Evolutionary conservation across 1,284 basidiomycete species (phyloP).

Genomic region (Cryptococcus deneoformans): DNA sequence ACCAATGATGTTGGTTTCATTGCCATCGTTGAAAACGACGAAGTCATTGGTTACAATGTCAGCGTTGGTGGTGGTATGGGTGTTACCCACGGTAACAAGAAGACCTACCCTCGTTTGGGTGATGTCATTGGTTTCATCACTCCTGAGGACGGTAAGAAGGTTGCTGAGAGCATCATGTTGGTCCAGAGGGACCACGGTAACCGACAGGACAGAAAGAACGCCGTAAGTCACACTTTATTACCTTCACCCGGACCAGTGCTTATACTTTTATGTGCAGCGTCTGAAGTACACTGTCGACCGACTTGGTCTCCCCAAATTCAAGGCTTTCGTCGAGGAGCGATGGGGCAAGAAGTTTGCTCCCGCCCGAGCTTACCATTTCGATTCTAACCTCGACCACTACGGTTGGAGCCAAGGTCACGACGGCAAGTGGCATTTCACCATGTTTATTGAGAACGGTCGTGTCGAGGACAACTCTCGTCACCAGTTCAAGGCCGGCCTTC

Average conservation of each 20-base stretch:
- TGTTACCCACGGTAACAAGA: slow-evolving; percentile 98
- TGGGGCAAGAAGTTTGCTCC: slow-evolving; percentile 77
- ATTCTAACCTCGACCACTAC: slow-evolving; percentile 88
- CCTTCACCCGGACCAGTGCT: neutral
- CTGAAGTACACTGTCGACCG: slow-evolving; percentile 98
- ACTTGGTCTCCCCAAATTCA: slow-evolving; percentile 83
- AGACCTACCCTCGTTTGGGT: slow-evolving; percentile 91
- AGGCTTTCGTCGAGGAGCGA: slow-evolving; percentile 82
- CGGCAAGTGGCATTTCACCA: slow-evolving; percentile 86
- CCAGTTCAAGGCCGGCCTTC: slow-evolving; percentile 89
- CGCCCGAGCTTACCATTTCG: slow-evolving; percentile 75
- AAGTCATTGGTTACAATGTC: slow-evolving; percentile 86
- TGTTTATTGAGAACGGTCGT: slow-evolving; percentile 97
- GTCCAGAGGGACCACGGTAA: slow-evolving; percentile 96
- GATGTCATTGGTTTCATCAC: slow-evolving; percentile 92
- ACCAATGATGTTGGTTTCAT: slow-evolving; percentile 96
- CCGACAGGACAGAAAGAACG: slow-evolving; percentile 75
- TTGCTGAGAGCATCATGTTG: slow-evolving; percentile 91
- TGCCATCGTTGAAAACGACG: slow-evolving; percentile 75
- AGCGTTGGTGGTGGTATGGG: slow-evolving; percentile 96
- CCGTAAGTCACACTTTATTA: slow-evolving; percentile 41
- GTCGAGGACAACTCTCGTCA: slow-evolving; percentile 87
- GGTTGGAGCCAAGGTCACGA: slow-evolving; percentile 89
- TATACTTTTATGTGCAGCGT: slow-evolving; percentile 48
- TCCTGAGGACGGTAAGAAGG: slow-evolving; percentile 76